These are phyloP conservation scores for cucumber (Cucumis sativus) DNA, from an alignment of 306 rosid genomes.

Conservation along the genomic window DNA sequence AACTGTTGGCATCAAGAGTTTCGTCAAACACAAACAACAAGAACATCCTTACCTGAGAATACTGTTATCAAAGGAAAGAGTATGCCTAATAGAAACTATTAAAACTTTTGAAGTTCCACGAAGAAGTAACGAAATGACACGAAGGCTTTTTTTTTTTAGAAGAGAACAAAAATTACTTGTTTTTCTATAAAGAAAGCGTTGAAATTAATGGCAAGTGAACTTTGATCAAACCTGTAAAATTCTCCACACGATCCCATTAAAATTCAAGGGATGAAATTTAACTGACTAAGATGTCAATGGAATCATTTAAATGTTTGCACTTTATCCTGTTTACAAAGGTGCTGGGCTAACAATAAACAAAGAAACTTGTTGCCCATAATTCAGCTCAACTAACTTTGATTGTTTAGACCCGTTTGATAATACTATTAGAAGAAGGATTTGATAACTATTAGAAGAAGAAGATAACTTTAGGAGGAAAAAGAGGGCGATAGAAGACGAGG, in stretches of 20 bases:
- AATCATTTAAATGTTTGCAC: not conserved
- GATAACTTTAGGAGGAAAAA: too few relatives aligned
- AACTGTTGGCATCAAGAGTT: slow-evolving; percentile 26
- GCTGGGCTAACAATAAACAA: not conserved
- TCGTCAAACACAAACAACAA: not conserved
- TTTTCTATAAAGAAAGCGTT: not conserved
- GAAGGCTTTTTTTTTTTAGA: not conserved
- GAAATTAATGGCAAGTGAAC: not conserved
- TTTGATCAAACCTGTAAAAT: not conserved
- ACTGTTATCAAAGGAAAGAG: not conserved
- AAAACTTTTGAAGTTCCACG: not conserved
- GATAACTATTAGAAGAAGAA: too few relatives aligned
- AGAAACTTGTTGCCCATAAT: not conserved
- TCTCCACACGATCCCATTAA: not conserved
- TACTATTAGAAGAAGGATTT: too few relatives aligned
- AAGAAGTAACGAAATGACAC: not conserved
- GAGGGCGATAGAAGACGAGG: too few relatives aligned
- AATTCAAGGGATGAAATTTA: not conserved
- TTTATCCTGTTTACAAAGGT: not conserved
- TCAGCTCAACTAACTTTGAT: not conserved
- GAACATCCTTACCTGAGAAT: not conserved
- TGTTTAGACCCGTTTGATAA: not conserved
- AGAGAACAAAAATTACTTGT: not conserved
- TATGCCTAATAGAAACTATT: not conserved
- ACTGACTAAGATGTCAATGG: not conserved